Conservation (phyloP, 2,329 filamentous ascomycete species). For the Claviceps citrina region DNA sequence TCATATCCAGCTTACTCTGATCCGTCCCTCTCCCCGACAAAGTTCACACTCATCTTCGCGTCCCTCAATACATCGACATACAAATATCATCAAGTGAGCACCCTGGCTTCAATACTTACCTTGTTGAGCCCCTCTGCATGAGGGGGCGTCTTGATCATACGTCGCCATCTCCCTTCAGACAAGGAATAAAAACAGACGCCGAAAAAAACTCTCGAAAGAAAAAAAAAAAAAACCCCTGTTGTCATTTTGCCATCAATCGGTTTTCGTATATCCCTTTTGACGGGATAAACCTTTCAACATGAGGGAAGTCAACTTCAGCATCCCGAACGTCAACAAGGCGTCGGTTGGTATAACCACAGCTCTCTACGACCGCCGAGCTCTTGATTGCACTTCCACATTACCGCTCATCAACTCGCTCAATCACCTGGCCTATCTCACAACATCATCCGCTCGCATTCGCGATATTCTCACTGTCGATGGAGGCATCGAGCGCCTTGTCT, state of each 20-base stretch:
- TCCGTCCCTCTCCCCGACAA: background rate
- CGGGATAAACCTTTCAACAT: slow-evolving; percentile 41
- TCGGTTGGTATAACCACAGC: slow-evolving; percentile 97
- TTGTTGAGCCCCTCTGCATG: slow-evolving; percentile 6
- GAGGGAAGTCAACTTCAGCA: slow-evolving; percentile 99
- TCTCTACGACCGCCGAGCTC: slow-evolving; percentile 88
- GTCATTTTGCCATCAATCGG: background rate
- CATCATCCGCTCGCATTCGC: slow-evolving; percentile 89
- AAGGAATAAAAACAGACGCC: background rate
- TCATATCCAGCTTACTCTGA: background rate
- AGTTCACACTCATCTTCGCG: background rate
- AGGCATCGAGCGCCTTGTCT: slow-evolving; percentile 88
- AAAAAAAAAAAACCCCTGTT: background rate
- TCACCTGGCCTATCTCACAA: slow-evolving; percentile 95
- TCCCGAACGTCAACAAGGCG: slow-evolving; percentile 98
- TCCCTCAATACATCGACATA: slow-evolving; percentile 1
- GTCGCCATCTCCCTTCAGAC: background rate
- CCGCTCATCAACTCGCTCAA: slow-evolving; percentile 98
- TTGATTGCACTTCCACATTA: slow-evolving; percentile 95
- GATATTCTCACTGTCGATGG: slow-evolving; percentile 98
- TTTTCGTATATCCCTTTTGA: background rate
- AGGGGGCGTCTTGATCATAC: slow-evolving; percentile 6
- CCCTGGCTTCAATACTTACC: slow-evolving; percentile 3
- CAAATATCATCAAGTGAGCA: background rate
- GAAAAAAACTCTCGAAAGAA: background rate